Evolutionary conservation across 805 yeast species (phyloP).

Genomic region (Wickerhamiella parazyma): DNA sequence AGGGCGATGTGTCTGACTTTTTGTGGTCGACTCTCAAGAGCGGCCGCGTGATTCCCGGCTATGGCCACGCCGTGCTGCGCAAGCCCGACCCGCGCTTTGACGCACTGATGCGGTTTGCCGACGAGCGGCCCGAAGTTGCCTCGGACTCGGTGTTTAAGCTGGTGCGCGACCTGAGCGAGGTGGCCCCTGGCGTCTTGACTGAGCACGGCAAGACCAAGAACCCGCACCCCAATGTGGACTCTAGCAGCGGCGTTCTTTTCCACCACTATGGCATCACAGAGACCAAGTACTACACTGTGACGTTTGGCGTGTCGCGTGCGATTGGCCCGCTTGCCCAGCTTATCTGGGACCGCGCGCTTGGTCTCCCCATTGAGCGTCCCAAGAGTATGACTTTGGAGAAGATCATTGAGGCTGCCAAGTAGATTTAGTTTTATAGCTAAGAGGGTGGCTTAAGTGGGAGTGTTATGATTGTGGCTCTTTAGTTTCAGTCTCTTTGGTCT

Average conservation of each 20-base stretch:
- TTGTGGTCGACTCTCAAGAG: constrained; percentile 59
- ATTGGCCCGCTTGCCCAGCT: constrained; percentile 68
- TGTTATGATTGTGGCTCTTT: too few species aligned
- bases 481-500: background rate
- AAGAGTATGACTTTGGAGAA: constrained; percentile 39
- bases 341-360: constrained; percentile 64
- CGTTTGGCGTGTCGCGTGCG: constrained; percentile 72
- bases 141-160: constrained; percentile 52
- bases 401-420: constrained; percentile 18
- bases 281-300: constrained; percentile 61
- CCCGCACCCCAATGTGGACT: constrained; percentile 78
- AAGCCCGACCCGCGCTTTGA: constrained; percentile 71
- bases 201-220: constrained; percentile 76
- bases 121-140: constrained; percentile 38
- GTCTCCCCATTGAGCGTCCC: constrained; percentile 74
- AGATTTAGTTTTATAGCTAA: background rate
- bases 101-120: constrained; percentile 60
- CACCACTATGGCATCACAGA: constrained; percentile 69
- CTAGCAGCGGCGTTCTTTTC: constrained; percentile 64
- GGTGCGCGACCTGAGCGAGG: constrained; percentile 49
- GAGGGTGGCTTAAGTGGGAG: too few species aligned
- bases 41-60: constrained; percentile 75
- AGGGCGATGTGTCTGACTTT: constrained; percentile 46
- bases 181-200: constrained; percentile 63
- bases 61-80: constrained; percentile 78